Evolutionary conservation across 2,329 filamentous ascomycete species (phyloP).

Genomic region (Xylariaceae sp.): DNA sequence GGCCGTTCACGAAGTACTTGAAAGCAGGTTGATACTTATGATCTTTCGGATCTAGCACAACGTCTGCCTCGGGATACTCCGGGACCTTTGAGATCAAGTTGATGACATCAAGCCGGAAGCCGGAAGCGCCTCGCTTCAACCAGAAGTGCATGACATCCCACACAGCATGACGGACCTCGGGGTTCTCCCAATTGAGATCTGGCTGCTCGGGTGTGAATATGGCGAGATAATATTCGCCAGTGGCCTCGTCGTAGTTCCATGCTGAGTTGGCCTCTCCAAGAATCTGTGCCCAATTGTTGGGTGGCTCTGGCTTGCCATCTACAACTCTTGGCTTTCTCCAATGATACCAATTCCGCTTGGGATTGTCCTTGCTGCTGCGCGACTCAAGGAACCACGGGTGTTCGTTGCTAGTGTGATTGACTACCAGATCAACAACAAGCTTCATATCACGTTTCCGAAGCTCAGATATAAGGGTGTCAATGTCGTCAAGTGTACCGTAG

Average conservation of each 20-base stretch:
- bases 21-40: constrained; percentile 50
- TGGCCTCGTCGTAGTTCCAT: constrained; percentile 72
- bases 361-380: constrained; percentile 56
- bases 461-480: constrained; percentile 59
- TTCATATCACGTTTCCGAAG: constrained; percentile 64
- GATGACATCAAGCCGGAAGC: constrained; percentile 73
- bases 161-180: constrained; percentile 64
- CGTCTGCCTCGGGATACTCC: constrained; percentile 56
- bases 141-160: constrained; percentile 77
- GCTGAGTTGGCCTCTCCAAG: constrained; percentile 57
- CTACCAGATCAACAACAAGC: constrained; percentile 71
- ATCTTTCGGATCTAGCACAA: constrained; percentile 43
- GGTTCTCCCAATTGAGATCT: constrained; percentile 83
- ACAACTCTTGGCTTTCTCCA: constrained; percentile 50
- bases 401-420: constrained; percentile 74
- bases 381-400: constrained; percentile 71
- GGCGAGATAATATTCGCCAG: constrained; percentile 73
- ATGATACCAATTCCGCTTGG: constrained; percentile 70
- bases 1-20: constrained; percentile 64
- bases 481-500: constrained; percentile 66
- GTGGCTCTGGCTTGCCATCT: constrained; percentile 62
- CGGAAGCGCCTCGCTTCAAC: constrained; percentile 70
- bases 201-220: constrained; percentile 75
- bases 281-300: constrained; percentile 71
- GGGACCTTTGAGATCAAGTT: constrained; percentile 68